phyloP scores from a whole-genome alignment of 306 rosid genomes.

The Dalbergia cochinchinensis region DNA sequence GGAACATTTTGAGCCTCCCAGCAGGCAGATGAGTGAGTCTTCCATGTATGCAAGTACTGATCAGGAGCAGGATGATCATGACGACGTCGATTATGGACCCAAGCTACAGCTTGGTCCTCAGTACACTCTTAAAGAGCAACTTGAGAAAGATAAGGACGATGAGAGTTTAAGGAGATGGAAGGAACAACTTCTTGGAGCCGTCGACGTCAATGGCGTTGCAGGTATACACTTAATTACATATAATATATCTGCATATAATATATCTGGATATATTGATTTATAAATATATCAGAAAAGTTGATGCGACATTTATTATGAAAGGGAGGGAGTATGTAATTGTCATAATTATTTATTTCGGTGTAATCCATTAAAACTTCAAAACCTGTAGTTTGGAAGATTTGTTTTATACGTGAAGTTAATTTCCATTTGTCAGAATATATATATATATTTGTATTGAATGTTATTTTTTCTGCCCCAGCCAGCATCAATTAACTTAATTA shows the following conservation, averaged over 20 bases:
- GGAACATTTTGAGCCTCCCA: slow-evolving; percentile 30
- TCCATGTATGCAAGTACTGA: slow-evolving; percentile 60
- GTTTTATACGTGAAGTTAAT: not conserved
- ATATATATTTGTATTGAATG: not conserved
- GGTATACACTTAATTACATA: slow-evolving; percentile 45
- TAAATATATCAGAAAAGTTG: no score
- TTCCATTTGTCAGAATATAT: not conserved
- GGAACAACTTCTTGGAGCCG: slow-evolving; percentile 91
- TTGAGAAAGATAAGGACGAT: slow-evolving; percentile 94
- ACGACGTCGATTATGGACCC: slow-evolving; percentile 59
- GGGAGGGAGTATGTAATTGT: no score
- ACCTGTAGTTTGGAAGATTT: no score
- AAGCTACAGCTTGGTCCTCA: slow-evolving; percentile 79
- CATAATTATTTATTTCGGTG: not conserved
- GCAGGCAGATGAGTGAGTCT: slow-evolving; percentile 59
- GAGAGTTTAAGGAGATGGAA: slow-evolving; percentile 91
- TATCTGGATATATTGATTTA: not conserved
- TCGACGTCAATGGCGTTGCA: slow-evolving; percentile 70
- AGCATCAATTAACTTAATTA: not conserved
- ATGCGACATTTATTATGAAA: no score
- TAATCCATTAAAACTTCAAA: no score
- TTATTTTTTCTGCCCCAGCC: no score
- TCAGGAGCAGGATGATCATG: slow-evolving; percentile 74
- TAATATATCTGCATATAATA: no score
- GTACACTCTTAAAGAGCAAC: slow-evolving; percentile 75